These are phyloP conservation scores for Crinitomyces ghanaensis DNA, from an alignment of 805 yeast species.

Conservation along the genomic window DNA sequence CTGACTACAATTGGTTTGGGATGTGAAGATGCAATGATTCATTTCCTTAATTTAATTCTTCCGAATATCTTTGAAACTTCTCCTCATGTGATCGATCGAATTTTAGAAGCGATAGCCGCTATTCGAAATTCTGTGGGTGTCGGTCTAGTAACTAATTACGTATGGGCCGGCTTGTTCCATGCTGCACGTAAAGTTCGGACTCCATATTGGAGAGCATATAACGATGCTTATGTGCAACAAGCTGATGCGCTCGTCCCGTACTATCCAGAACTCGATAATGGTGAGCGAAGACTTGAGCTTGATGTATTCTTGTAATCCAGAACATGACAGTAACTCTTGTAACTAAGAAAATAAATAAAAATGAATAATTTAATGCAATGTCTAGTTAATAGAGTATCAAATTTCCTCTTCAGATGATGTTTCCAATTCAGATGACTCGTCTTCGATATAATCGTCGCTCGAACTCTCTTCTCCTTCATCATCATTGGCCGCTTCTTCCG, in stretches of 20 bases:
- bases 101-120: conserved; percentile 70
- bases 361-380: background rate
- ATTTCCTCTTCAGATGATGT: too few relatives aligned
- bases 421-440: too few relatives aligned
- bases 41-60: conserved; percentile 64
- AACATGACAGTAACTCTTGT: too few relatives aligned
- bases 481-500: conserved; percentile 20
- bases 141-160: conserved; percentile 62
- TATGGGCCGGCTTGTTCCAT: conserved; percentile 85
- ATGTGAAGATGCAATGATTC: conserved; percentile 72
- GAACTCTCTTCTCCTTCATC: conserved; percentile 25
- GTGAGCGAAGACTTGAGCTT: conserved; percentile 37
- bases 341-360: conserved; percentile 3
- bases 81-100: conserved; percentile 82
- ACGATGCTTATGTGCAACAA: conserved; percentile 60
- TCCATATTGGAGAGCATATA: conserved; percentile 79
- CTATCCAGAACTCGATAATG: conserved; percentile 41
- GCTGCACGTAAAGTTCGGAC: conserved; percentile 80
- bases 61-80: conserved; percentile 93
- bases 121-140: conserved; percentile 62
- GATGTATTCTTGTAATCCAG: conserved; percentile 32
- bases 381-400: too few relatives aligned
- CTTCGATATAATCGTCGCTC: too few relatives aligned
- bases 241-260: conserved; percentile 71
- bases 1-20: conserved; percentile 66